Evolutionary conservation across 352 stramenopile species (phyloP), one percentile per base, ranked within the genome.

Genomic region (Phytophthora sojae): DNA sequence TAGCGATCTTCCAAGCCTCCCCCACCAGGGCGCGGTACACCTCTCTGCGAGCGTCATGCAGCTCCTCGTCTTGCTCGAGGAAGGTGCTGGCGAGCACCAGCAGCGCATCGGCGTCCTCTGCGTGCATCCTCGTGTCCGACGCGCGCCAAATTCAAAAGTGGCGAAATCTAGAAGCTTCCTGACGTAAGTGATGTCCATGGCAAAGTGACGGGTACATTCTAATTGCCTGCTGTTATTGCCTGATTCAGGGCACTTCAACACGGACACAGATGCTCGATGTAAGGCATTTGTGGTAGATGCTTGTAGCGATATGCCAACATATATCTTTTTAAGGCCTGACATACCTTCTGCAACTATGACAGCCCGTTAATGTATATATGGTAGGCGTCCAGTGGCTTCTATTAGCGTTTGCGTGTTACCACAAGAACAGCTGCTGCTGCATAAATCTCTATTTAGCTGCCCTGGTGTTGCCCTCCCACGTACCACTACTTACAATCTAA

Each of bases 171-270:
- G 39, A 56, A 45, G 53, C 17, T 30, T 59, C 26, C 19, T 12
- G 14, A 12, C 25, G 54, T 5, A 25, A 21, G 9, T 39, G 7
- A 30, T 62, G 52, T 57, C 61, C 52, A 11, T 8, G 6, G 7
- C 39, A 45, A 69, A 62, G 26, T 62, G 52, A 30, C 42, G 26
- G 39, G 52, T 69, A 62, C 61, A 39, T 50, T 51, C n/a, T 21
- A 51, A 44, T 44, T 44, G 8, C 37, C 37, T 44, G 37, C 15
- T 25, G 32, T 15, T 57, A 53, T 25, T 59, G 7, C 30, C 47
- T 35, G 9, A 57, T 58, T 52, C 17, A 59, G 49, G 19, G 17
- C 30, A 15, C 21, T 58, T 45, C 37, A 14, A 52, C 4, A 39
- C 4, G 59, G 49, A 58, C 59, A 19, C 15, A 54, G 25, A 4